Evolutionary conservation across 1,139 yeast genomes (phyloP), one percentile per base, ranked within the genome.

Genomic region (Nakaseomyces delphensis): DNA sequence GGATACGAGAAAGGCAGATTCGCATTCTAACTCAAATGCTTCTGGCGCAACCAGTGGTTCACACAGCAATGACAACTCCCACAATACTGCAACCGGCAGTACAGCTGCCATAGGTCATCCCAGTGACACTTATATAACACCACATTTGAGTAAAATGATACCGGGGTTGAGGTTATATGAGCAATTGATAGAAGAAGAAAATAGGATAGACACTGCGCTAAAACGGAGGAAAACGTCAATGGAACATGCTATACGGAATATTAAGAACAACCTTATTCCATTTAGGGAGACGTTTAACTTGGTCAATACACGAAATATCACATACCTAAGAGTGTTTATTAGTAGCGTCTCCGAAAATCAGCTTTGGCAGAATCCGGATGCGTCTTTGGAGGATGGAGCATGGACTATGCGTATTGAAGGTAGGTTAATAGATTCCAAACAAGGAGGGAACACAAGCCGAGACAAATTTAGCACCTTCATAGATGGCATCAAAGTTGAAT

Each of bases 371-470:
- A 18, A 48, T 36, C 31, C 51, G 20, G 41, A 51, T 61, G 59
- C 53, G 57, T 54, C 46, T 50, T 39, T 41, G 27, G 32, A 38
- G 15, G 38, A 37, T 36, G 40, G 56, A 4, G 49, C 76, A 4
- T 91, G 96, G 96, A 83, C 93, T 1, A 69, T 91, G 52, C 72
- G 95, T 44, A 76, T 91, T 18, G 97, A 91, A 63, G 98, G 98
- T 9, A 70, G 87, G 43, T 66, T 85, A 28, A 67, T 89, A 31
- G 69, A 74, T 49, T 73, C 69, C 36, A 66, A 59, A 38, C 59
- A 56, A 16, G 63, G 62, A 1, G 65, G 63, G 11, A 63, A 66
- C 31, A 68, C 74, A 1, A 51, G 54, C 3, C 68, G 80, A 51
- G 68, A 71, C 28, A 77, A 82, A 56, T 86, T 91, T 63, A 82